Base-by-base conservation (phyloP, 192 early-diverging fungal species). In the Coemansia umbellata region DNA sequence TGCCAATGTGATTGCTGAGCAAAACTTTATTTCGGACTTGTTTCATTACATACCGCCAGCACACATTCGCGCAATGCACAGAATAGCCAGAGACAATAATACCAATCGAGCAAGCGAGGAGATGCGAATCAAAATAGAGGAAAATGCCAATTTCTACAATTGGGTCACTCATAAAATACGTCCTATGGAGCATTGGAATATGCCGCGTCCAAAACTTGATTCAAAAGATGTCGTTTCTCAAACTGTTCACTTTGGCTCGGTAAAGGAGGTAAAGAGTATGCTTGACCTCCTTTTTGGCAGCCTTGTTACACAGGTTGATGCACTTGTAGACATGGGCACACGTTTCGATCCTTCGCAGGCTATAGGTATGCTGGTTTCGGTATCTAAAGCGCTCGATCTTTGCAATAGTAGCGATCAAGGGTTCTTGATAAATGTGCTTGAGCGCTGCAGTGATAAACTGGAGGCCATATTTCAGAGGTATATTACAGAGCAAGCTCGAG, bases 11-110 rank as follows among this genome's bases (percentile, higher is more conserved):
- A 79, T 90, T 9, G 74, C 88, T 2, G 94, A 94, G 69, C 92
- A 97, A 70, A 97, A 96, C 69, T 94, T 91, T 56, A 81, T 95
- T 37, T 81, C 84, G 14, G 92, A 95, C 53, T 69, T 94, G 24
- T 97, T 98, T 45, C 81, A 87, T 61, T 61, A 82, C 74, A 58
- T 66, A n/a, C 72, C 67, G 41, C 78, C 59, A 14, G 74, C 44
- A 0, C 70, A 74, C 37, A 66, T 54, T 14, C 70, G 70, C 3
- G 59, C 70, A 3, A 60, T 55, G 3, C 63, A 50, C 36, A 54
- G 60, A 11, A 24, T 37, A 5, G 27, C 53, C 7, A 52, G 26
- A 15, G 36, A 42, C 0, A 45, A 45, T 4, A 26, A 23, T 4
- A 26, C 17, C 1, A 45, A 27, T 0, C 43, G 24, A 5, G 43